Evolutionary conservation across 148 eudicot genomes (phyloP), one percentile per base, ranked within the genome.

Genomic region (Vaccinium vitisidaea): DNA sequence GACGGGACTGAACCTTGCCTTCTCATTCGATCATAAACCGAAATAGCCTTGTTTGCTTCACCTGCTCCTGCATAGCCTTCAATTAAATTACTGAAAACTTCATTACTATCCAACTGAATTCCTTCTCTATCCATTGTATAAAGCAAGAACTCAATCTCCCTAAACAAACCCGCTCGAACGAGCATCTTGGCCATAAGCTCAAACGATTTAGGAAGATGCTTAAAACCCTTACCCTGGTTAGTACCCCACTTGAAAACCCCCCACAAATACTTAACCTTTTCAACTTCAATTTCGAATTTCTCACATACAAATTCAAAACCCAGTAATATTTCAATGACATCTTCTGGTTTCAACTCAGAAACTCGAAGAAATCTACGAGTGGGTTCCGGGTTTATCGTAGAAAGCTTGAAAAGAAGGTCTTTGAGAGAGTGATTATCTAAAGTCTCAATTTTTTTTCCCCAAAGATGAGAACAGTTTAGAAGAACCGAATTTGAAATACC

Each of bases 131-230:
- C 93, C 88, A 87, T 86, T 58, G 48, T 59, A 2, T 90, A 88
- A 13, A 95, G 82, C 92, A 95, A 87, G 19, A 30, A 82, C 82
- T 95, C 98, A 85, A 83, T 88, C 87, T 95, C 98, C 79, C 63
- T 84, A 88, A 86, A 77, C 86, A 90, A 84, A 69, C 91, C 89
- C 25, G 56, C 91, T 77, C 85, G 85, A 50, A 91, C 85, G 78
- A 95, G 92, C 92, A 93, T 84, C 30, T 86, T 81, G 49, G 88
- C 93, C 92, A 95, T 93, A 75, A 94, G 59, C 88, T 94, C 88
- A 77, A 82, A 90, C 49, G 95, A 93, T 71, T 25, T 81, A 49
- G 89, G 90, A 54, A 91, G 84, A 86, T 94, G 91, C 88, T 83
- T 75, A 84, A 90, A 92, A 59, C 83, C 87, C 91, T 80, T 86